Base-by-base conservation (phyloP, 768 basidiomycete species). In the Tulasnella calospora region DNA sequence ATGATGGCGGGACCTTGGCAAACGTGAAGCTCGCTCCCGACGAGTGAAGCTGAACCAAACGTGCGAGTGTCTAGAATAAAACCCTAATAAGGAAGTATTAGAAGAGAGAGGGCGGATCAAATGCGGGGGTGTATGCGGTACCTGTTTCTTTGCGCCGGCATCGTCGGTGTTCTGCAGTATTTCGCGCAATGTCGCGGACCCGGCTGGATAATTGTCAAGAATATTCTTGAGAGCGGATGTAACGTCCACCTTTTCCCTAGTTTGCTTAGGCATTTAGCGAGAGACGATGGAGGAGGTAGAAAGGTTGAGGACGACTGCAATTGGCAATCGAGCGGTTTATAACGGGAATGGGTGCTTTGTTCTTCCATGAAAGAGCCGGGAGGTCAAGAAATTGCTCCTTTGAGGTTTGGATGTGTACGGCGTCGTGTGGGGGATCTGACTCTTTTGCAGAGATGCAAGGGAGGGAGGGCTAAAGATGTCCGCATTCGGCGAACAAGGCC, bases 1-100 rank as follows among this genome's bases (percentile, higher is more conserved):
- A 61, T 46, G 38, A 76, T 21, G 38, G 75, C 75, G 30, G 75
- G 75, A 19, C 75, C 75, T n/a, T 76, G 75, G 67, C 75, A 76
- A 21, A 35, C 30, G 19, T 21, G 27, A 3, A 76, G 75, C 40
- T 46, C 57, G 10, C 55, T 33, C 69, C 27, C 36, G 33, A 46
- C 57, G 21, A 76, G 55, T 23, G 55, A 21, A 19, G 27, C 36
- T 19, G 75, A 57, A 9, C 12, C 46, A 21, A 67, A 76, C 12
- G 75, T 36, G 61, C 55, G 30, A 3, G 57, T 76, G 23, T 76
- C 75, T 33, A 76, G 38, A n/a, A 76, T 67, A 30, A 76, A 76
- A 3, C 23, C 36, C 75, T 76, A 23, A 30, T 51, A 44, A 15
- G 12, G 41, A 44, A 15, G 7, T 8, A 8, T 44, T 8, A 44